Evolutionary conservation across 1,284 basidiomycete species (phyloP).

Genomic region (Tranzscheliella williamsii): DNA sequence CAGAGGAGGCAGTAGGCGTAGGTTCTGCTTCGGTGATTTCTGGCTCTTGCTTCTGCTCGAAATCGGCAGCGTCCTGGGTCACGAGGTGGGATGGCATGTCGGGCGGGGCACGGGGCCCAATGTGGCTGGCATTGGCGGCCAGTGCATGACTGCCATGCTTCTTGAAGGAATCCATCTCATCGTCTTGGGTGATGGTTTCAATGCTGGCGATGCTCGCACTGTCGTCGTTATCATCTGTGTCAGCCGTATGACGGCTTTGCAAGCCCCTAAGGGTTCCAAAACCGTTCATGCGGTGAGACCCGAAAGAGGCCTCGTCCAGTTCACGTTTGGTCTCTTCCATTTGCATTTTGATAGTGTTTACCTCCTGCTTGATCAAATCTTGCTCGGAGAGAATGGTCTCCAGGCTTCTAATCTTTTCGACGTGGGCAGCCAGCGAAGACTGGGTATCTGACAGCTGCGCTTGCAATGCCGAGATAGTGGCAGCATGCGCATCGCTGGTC

Average conservation of each 20-base stretch:
- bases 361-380: conserved; percentile 79
- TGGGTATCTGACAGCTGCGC: conserved; percentile 84
- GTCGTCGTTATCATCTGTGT: conserved; percentile 48
- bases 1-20: conserved; percentile 3
- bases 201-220: conserved; percentile 50
- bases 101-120: conserved; percentile 45
- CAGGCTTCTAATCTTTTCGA: conserved; percentile 81
- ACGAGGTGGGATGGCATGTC: conserved; percentile 35
- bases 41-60: conserved; percentile 3
- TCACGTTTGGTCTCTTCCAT: conserved; percentile 59
- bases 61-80: conserved; percentile 16
- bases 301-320: conserved; percentile 27
- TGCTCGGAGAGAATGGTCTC: conserved; percentile 81
- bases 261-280: conserved; percentile 17
- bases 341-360: conserved; percentile 64
- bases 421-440: conserved; percentile 73
- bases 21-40: conserved; percentile 4
- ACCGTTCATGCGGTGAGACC: conserved; percentile 13
- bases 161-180: conserved; percentile 5
- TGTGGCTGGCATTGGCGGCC: conserved; percentile 8
- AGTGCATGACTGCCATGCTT: background rate
- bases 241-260: conserved; percentile 1
- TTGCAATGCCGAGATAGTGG: conserved; percentile 68
- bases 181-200: conserved; percentile 47
- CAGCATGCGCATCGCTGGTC: conserved; percentile 29